Evolutionary conservation across 148 eudicot genomes (phyloP).

Genomic region (Camellia lanceoleosa): DNA sequence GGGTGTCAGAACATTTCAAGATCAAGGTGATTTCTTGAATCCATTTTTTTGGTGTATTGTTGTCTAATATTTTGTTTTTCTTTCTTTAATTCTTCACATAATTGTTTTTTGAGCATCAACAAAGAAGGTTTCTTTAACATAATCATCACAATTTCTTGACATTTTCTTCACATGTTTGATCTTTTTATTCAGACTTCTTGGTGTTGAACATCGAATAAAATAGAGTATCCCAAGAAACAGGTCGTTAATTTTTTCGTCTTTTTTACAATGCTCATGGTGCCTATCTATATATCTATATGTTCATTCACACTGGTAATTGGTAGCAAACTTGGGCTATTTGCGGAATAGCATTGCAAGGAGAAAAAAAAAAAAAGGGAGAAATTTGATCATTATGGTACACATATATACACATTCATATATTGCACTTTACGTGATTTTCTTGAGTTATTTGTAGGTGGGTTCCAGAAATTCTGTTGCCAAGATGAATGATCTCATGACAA

Average conservation of each 20-base stretch:
- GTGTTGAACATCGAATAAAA: not conserved
- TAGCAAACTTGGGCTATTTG: no score
- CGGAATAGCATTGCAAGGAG: no score
- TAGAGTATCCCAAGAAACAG: not conserved
- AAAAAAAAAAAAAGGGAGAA: no score
- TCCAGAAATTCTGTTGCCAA: conserved; percentile 19
- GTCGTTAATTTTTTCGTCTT: not conserved
- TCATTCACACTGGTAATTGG: no score
- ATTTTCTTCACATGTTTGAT: not conserved
- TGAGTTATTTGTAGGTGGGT: conserved; percentile 26
- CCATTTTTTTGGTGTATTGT: not conserved
- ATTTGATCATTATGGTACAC: no score
- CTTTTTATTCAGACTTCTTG: conserved; percentile 8
- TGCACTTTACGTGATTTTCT: not conserved
- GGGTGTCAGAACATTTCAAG: not conserved
- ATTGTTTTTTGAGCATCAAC: not conserved
- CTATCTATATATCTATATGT: no score
- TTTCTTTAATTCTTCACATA: not conserved
- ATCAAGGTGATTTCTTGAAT: not conserved
- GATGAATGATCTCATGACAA: conserved; percentile 91
- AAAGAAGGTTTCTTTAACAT: not conserved
- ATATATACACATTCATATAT: not conserved
- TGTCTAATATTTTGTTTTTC: not conserved
- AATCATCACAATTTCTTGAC: not conserved
- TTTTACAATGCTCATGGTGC: no score